phyloP scores from a whole-genome alignment of 805 yeast species.

The Starmerella bombicola region DNA sequence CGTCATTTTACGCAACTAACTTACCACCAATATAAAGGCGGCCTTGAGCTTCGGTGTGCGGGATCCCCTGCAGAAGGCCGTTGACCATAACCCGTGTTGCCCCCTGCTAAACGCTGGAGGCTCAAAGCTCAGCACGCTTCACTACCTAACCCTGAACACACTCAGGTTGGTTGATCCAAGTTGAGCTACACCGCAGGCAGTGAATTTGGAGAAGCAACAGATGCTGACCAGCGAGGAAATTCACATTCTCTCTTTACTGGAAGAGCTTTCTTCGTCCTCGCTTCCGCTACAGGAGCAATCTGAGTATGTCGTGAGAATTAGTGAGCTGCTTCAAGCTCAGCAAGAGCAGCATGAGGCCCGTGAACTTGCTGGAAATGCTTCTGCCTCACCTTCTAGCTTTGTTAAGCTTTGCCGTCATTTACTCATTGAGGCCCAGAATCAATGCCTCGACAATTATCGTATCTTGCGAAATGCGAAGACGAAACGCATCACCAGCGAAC shows the following conservation, averaged over 20 bases:
- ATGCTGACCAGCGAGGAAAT: constrained; percentile 10
- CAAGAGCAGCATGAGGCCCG: constrained; percentile 14
- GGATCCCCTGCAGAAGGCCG: too few species aligned
- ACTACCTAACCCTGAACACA: too few species aligned
- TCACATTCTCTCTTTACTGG: constrained; percentile 9
- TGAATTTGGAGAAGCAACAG: too few species aligned
- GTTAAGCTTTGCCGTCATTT: constrained; percentile 11
- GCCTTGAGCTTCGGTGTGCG: too few species aligned
- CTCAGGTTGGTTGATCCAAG: too few species aligned
- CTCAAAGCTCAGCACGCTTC: too few species aligned
- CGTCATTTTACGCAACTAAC: too few species aligned
- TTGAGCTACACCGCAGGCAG: too few species aligned
- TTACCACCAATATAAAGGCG: too few species aligned
- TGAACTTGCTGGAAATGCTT: constrained; percentile 3
- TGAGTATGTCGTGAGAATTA: constrained; percentile 6
- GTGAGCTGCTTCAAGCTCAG: constrained; percentile 12
- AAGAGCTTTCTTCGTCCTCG: constrained; percentile 7
- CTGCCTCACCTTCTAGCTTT: constrained; percentile 2
- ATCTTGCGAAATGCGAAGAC: background rate
- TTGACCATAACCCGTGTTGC: too few species aligned
- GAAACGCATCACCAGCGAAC: background rate
- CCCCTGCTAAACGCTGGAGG: too few species aligned
- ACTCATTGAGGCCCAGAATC: constrained; percentile 22
- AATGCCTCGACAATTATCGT: constrained; percentile 7
- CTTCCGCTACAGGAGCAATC: constrained; percentile 6